phyloP scores from a whole-genome alignment of 1,284 basidiomycete species.

The Ustilago shanxiensis region DNA sequence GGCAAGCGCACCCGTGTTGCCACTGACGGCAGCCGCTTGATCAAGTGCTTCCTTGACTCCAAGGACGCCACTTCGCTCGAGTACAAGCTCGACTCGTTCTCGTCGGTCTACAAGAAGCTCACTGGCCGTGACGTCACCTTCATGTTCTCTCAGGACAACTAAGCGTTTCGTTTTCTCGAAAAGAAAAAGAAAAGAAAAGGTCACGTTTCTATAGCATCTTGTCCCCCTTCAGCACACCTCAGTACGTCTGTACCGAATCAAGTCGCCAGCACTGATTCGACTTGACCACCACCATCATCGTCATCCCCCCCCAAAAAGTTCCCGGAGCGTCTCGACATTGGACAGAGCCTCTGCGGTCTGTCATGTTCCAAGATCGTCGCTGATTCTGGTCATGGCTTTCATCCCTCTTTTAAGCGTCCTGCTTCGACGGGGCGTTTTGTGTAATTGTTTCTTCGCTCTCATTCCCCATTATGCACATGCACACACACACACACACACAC shows the following conservation, averaged over 20 bases:
- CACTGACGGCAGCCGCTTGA: conserved; percentile 68
- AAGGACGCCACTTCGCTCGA: conserved; percentile 98
- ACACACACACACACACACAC: conserved; percentile 28
- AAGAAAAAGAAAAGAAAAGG: not conserved
- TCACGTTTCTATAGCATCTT: not conserved
- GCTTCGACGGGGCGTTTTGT: conserved; percentile 20
- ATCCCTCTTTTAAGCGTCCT: conserved; percentile 6
- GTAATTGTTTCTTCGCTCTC: conserved; percentile 34
- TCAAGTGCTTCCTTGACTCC: conserved; percentile 84
- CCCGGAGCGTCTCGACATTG: conserved; percentile 9
- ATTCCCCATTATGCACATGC: conserved; percentile 22
- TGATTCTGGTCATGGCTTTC: conserved; percentile 21
- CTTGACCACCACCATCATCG: conserved; percentile 3
- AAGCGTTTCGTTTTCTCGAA: conserved; percentile 23
- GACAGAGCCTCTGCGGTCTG: conserved; percentile 22
- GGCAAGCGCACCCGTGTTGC: conserved; percentile 89
- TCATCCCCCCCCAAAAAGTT: conserved; percentile 21
- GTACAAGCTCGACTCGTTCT: conserved; percentile 99
- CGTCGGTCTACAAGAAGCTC: conserved; percentile 91
- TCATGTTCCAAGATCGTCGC: conserved; percentile 20
- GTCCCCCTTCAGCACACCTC: conserved; percentile 7
- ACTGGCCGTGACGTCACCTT: conserved; percentile 89
- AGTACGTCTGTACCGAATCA: not conserved
- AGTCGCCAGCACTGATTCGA: conserved; percentile 15
- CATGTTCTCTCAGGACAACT: conserved; percentile 59